Percentiles rank a stretch among this genome's conserved stretches.
Evolutionary conservation across 768 basidiomycete genomes (phyloP).

Genomic region (Termitomyces sp.): DNA sequence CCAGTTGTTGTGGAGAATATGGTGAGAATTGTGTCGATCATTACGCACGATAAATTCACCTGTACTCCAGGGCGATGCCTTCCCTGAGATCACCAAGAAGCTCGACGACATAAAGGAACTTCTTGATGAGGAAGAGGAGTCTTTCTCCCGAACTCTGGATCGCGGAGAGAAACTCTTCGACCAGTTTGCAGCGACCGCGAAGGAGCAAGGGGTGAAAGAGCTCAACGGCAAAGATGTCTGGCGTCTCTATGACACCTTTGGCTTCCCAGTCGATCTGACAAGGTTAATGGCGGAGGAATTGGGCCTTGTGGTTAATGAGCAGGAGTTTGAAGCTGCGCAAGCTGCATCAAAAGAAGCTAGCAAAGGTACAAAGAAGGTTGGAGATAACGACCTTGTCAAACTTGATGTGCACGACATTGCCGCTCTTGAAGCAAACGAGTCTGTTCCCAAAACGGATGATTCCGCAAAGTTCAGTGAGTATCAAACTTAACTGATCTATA

Average conservation of each 20-base stretch:
- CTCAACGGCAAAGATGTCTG: constrained; percentile 93
- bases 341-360: constrained; percentile 87
- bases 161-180: constrained; percentile 96
- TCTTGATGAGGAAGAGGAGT: constrained; percentile 95
- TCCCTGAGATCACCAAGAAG: constrained; percentile 90
- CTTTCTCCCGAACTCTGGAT: constrained; percentile 95
- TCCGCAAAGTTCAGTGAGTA: constrained; percentile 83
- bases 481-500: neutral
- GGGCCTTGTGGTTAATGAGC: constrained; percentile 77
- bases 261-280: constrained; percentile 96
- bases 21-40: constrained; percentile 41
- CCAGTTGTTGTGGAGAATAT: constrained; percentile 88
- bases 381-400: constrained; percentile 66
- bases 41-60: neutral
- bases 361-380: constrained; percentile 78
- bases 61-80: constrained; percentile 64
- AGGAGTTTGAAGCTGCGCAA: constrained; percentile 88
- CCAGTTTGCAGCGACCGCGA: constrained; percentile 71
- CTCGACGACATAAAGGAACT: constrained; percentile 88
- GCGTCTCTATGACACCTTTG: constrained; percentile 97
- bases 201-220: constrained; percentile 55
- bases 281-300: constrained; percentile 96
- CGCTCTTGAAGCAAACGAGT: constrained; percentile 70
- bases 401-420: constrained; percentile 96
- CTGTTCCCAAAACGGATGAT: constrained; percentile 91